These are phyloP conservation scores for Fusarium newnesense DNA, from an alignment of 2,329 filamentous ascomycete species.

Conservation along the genomic window DNA sequence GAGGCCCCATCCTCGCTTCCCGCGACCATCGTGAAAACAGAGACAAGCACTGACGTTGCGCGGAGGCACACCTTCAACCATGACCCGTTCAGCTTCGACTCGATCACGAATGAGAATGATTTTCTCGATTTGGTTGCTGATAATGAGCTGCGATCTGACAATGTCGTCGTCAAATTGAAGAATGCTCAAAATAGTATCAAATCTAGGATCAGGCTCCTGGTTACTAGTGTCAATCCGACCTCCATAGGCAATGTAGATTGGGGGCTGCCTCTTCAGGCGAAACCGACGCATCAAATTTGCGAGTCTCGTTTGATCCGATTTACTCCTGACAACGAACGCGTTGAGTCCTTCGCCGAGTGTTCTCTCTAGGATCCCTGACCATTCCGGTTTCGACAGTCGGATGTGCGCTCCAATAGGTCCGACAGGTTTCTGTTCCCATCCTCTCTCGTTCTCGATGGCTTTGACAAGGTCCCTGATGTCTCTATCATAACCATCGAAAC, in stretches of 20 bases:
- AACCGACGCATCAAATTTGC: conserved; percentile 70
- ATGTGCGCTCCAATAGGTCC: conserved; percentile 87
- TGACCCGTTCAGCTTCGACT: conserved; percentile 72
- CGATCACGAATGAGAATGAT: conserved; percentile 79
- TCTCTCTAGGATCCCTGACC: conserved; percentile 85
- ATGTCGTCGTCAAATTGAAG: conserved; percentile 84
- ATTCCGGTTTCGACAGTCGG: conserved; percentile 79
- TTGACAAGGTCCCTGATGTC: conserved; percentile 72
- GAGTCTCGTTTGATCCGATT: conserved; percentile 78
- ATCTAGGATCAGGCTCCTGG: conserved; percentile 77
- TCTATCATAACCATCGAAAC: conserved; percentile 71
- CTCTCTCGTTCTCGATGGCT: conserved; percentile 74
- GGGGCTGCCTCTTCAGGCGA: conserved; percentile 60
- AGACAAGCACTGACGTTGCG: conserved; percentile 80
- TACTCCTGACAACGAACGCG: conserved; percentile 83
- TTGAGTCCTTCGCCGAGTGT: conserved; percentile 76
- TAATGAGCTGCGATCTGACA: conserved; percentile 84
- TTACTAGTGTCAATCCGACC: conserved; percentile 49
- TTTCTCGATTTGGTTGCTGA: conserved; percentile 85
- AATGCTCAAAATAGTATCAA: conserved; percentile 82
- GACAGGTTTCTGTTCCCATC: conserved; percentile 78
- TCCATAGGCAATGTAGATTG: conserved; percentile 53
- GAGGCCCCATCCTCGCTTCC: conserved; percentile 65
- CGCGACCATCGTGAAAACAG: conserved; percentile 69
- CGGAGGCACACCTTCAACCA: conserved; percentile 71